Conservation (phyloP, 169 alveolate genomes). For the Cryptosporidium sp. region DNA sequence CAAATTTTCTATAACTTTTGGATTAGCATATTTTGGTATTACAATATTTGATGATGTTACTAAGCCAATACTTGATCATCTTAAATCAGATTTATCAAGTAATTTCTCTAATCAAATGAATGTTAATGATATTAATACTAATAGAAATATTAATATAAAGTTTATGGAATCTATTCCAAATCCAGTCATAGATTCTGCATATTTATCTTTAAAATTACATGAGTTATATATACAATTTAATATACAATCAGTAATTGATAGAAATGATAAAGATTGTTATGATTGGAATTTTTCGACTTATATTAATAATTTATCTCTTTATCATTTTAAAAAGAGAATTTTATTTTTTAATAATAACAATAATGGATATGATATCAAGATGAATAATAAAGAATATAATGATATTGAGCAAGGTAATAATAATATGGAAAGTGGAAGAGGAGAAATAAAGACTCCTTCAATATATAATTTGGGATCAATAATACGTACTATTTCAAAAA, state of each 20-base stretch:
- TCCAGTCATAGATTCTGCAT: conserved; percentile 15
- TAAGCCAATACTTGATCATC: conserved; percentile 24
- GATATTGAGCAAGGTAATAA: neutral
- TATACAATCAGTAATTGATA: conserved; percentile 69
- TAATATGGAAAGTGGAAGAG: neutral
- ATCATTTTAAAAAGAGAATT: conserved; percentile 16
- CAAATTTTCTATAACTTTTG: conserved; percentile 63
- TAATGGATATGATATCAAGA: neutral
- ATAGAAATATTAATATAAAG: conserved; percentile 23
- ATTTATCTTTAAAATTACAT: conserved; percentile 25
- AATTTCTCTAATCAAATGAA: neutral
- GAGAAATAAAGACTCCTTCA: conserved; percentile 27
- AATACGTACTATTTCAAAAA: conserved; percentile 6
- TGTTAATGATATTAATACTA: conserved; percentile 11
- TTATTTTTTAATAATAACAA: conserved; percentile 24
- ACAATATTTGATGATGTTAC: conserved; percentile 70
- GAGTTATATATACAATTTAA: conserved; percentile 48
- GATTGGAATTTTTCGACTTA: conserved; percentile 69
- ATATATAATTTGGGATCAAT: conserved; percentile 38
- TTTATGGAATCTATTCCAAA: conserved; percentile 70
- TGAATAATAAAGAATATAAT: neutral
- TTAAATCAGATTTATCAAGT: neutral
- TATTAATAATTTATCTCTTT: conserved; percentile 37
- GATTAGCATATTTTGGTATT: conserved; percentile 61
- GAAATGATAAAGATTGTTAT: conserved; percentile 65